These are phyloP conservation scores for Curvularia hawaiiensis DNA, from an alignment of 2,329 filamentous ascomycete species.

Conservation along the genomic window DNA sequence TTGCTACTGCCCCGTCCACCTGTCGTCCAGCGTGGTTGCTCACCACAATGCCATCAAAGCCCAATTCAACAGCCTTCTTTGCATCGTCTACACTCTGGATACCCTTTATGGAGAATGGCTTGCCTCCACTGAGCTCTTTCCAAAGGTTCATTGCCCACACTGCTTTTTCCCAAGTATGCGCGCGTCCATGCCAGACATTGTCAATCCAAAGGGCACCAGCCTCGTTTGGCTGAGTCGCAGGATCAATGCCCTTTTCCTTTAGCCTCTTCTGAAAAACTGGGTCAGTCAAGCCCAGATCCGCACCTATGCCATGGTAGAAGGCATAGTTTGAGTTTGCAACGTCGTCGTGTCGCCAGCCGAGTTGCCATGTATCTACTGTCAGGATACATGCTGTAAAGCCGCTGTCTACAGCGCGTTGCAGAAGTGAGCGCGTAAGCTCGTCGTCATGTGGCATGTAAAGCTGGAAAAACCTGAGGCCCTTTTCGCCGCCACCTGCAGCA, in stretches of 20 bases:
- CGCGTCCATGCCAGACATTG: conserved; percentile 66
- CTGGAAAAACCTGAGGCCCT: conserved; percentile 62
- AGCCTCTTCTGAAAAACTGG: conserved; percentile 63
- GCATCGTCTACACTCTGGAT: conserved; percentile 72
- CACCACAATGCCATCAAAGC: conserved; percentile 70
- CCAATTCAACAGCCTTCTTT: conserved; percentile 61
- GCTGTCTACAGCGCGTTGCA: conserved; percentile 59
- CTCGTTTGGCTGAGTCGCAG: conserved; percentile 56
- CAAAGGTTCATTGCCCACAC: conserved; percentile 67
- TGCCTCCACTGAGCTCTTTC: conserved; percentile 59
- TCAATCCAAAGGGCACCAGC: conserved; percentile 68
- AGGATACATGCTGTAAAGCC: conserved; percentile 65
- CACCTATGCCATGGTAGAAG: conserved; percentile 66
- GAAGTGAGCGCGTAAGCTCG: conserved; percentile 60
- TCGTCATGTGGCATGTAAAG: conserved; percentile 69
- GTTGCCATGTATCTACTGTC: conserved; percentile 68
- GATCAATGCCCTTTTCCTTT: conserved; percentile 59
- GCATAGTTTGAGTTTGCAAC: conserved; percentile 63
- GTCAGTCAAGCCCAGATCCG: conserved; percentile 63
- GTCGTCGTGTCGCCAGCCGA: conserved; percentile 66
- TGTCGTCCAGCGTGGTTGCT: conserved; percentile 74
- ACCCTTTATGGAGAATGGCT: conserved; percentile 69
- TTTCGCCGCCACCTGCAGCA: conserved; percentile 8
- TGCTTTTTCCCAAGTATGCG: conserved; percentile 70
- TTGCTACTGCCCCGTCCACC: conserved; percentile 65